phyloP scores from a whole-genome alignment of 495 filamentous ascomycete genomes.

The Filosporella fistucella region DNA sequence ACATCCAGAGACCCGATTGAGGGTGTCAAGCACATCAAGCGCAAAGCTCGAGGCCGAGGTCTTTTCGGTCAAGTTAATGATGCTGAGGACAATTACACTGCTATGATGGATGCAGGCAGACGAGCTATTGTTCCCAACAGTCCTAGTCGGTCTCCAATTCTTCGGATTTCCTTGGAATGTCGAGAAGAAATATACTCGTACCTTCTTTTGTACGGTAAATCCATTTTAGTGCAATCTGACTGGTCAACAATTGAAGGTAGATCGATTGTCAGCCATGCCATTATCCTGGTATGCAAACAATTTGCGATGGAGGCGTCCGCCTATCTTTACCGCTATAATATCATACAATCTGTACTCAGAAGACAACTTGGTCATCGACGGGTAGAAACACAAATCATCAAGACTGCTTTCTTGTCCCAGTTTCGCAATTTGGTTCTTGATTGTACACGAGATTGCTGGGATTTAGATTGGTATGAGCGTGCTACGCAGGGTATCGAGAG shows the following conservation, averaged over 20 bases:
- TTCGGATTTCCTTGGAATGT: slow-evolving; percentile 14
- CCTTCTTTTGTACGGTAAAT: slow-evolving; percentile 3
- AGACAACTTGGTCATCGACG: background rate
- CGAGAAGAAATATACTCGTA: slow-evolving; percentile 19
- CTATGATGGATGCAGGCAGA: slow-evolving; percentile 3
- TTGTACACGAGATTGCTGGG: slow-evolving; percentile 8
- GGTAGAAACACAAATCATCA: background rate
- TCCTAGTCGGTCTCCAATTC: slow-evolving; percentile 2
- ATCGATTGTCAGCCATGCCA: background rate
- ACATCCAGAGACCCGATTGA: background rate
- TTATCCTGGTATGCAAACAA: slow-evolving; percentile 15
- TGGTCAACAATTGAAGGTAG: slow-evolving; percentile 12
- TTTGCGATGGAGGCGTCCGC: slow-evolving; percentile 5
- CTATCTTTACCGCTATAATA: slow-evolving; percentile 16
- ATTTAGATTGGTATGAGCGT: slow-evolving; percentile 11
- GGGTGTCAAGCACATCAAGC: background rate
- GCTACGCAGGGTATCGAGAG: background rate
- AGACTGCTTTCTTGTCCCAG: background rate
- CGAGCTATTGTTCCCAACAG: background rate
- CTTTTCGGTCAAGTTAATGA: background rate
- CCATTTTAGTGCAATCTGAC: slow-evolving; percentile 11
- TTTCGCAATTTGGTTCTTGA: slow-evolving; percentile 11
- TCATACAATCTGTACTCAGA: slow-evolving; percentile 3
- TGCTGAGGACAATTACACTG: background rate
- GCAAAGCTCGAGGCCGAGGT: background rate